Evolutionary conservation across 1,139 yeast species (phyloP).

Genomic region (Waltiozyma sp.): DNA sequence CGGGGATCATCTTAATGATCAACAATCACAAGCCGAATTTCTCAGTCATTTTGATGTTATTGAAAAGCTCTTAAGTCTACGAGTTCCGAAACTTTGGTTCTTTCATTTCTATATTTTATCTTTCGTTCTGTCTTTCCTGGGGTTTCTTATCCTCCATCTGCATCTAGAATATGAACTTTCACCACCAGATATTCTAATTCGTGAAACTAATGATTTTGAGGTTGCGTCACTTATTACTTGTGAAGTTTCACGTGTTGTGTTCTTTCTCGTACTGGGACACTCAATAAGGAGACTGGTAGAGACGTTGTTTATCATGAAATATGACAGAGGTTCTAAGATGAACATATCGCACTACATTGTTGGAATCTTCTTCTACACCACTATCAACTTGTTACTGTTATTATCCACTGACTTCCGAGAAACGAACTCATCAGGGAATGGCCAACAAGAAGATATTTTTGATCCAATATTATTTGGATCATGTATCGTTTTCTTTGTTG

Average conservation of each 20-base stretch:
- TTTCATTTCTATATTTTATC: constrained; percentile 30
- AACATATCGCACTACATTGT: constrained; percentile 67
- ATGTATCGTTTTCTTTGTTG: constrained; percentile 16
- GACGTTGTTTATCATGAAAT: constrained; percentile 39
- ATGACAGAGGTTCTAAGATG: constrained; percentile 43
- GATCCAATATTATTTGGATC: constrained; percentile 5
- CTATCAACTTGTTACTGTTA: constrained; percentile 25
- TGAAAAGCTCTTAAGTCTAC: constrained; percentile 17
- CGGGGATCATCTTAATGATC: neutral
- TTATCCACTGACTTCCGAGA: constrained; percentile 18
- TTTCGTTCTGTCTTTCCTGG: constrained; percentile 9
- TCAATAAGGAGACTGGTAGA: constrained; percentile 57
- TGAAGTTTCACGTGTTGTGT: constrained; percentile 16
- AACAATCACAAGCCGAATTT: constrained; percentile 4
- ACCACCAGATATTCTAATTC: constrained; percentile 1
- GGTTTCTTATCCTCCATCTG: constrained; percentile 6
- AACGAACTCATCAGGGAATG: constrained; percentile 2
- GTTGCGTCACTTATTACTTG: constrained; percentile 10
- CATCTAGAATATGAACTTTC: constrained; percentile 1
- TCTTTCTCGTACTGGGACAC: constrained; percentile 37
- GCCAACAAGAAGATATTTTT: constrained; percentile 9
- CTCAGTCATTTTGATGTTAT: constrained; percentile 5
- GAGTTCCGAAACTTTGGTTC: constrained; percentile 40
- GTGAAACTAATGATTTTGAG: neutral
- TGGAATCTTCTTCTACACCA: constrained; percentile 57